phyloP scores from a whole-genome alignment of 2,329 filamentous ascomycete genomes.

The Leptographium flavum region DNA sequence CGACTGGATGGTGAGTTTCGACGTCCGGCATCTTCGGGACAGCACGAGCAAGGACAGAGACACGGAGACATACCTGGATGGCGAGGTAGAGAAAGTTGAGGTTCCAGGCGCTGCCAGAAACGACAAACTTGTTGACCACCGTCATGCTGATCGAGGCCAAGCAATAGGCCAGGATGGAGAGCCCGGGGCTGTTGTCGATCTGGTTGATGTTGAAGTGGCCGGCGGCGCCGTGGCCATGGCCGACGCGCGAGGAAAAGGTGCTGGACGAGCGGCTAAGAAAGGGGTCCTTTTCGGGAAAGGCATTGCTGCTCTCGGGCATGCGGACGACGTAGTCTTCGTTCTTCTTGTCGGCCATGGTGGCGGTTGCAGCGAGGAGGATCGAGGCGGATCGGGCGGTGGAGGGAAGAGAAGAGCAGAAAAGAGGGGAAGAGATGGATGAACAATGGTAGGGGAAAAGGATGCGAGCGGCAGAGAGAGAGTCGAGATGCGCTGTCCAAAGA shows the following conservation, averaged over 20 bases:
- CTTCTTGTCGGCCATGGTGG: conserved; percentile 74
- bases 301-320: conserved; percentile 45
- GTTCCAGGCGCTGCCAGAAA: conserved; percentile 85
- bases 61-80: conserved; percentile 66
- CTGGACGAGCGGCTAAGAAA: conserved; percentile 31
- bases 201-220: conserved; percentile 25
- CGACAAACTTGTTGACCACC: conserved; percentile 97
- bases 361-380: neutral
- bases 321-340: conserved; percentile 67
- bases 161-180: conserved; percentile 85
- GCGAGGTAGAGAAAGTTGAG: conserved; percentile 90
- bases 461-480: too few species aligned
- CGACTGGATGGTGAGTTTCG: conserved; percentile 42
- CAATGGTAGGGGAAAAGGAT: neutral
- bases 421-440: neutral
- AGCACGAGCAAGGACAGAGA: neutral
- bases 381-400: neutral
- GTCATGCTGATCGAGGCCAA: conserved; percentile 97
- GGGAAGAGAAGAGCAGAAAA: neutral
- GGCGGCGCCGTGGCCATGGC: conserved; percentile 19
- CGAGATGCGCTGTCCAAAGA: too few species aligned
- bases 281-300: conserved; percentile 36
- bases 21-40: neutral
- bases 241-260: conserved; percentile 20
- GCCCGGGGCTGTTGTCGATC: conserved; percentile 59